Evolutionary conservation across 768 basidiomycete species (phyloP).

Genomic region (Pleurotus pulmonarius): DNA sequence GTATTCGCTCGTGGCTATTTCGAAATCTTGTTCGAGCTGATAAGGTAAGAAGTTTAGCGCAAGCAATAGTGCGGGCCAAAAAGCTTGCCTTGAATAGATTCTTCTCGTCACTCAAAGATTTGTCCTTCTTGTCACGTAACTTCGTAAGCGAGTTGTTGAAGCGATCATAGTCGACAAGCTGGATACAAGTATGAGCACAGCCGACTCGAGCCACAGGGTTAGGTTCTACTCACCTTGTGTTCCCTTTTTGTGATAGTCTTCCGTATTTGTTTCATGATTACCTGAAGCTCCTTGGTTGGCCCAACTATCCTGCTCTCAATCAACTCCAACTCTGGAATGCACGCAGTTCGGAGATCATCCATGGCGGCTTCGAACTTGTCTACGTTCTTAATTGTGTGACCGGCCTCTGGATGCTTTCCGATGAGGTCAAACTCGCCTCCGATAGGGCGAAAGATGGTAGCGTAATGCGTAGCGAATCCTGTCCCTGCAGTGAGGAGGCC

Average conservation of each 20-base stretch:
- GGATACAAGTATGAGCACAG: too few relatives aligned
- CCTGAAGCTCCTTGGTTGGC: slow-evolving; percentile 87
- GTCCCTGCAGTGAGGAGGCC: slow-evolving; percentile 66
- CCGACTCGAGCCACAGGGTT: too few relatives aligned
- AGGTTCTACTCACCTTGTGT: slow-evolving; percentile 66
- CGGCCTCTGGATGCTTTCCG: slow-evolving; percentile 73
- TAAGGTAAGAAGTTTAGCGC: too few relatives aligned
- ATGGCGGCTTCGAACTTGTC: slow-evolving; percentile 67
- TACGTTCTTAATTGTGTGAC: slow-evolving; percentile 75
- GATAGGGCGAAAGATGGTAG: slow-evolving; percentile 60
- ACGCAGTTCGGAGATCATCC: slow-evolving; percentile 76
- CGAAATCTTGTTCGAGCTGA: slow-evolving; percentile 98
- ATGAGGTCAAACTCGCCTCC: slow-evolving; percentile 76
- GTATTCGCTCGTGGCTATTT: slow-evolving; percentile 87
- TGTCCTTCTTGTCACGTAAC: slow-evolving; percentile 97
- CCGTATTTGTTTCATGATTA: slow-evolving; percentile 81
- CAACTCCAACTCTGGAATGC: slow-evolving; percentile 90
- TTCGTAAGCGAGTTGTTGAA: slow-evolving; percentile 95
- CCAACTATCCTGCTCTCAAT: slow-evolving; percentile 83
- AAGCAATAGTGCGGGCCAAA: too few relatives aligned
- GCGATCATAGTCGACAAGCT: slow-evolving; percentile 76
- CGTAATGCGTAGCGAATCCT: slow-evolving; percentile 62
- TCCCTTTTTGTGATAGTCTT: slow-evolving; percentile 96
- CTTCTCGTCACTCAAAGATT: slow-evolving; percentile 93
- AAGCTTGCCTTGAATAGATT: slow-evolving; percentile 82